Conservation (phyloP, 441 rosid genomes). For the Populus trichocarpa region DNA sequence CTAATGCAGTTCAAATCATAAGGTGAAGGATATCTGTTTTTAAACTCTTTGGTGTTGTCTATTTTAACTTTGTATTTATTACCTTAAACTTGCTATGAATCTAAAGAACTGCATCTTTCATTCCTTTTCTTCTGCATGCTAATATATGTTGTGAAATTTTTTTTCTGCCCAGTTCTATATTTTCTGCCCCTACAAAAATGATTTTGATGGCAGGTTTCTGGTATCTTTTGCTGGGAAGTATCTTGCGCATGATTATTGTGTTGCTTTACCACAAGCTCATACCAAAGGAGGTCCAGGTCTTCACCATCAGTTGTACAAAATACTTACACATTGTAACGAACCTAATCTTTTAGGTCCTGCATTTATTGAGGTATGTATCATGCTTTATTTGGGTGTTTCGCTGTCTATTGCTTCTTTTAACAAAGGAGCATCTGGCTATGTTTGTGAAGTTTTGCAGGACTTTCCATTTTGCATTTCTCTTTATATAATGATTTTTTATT, state of each 20-base stretch:
- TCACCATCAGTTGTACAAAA: slow-evolving; percentile 65
- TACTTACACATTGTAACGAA: slow-evolving; percentile 48
- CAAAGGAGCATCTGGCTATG: background rate
- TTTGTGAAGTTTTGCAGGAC: background rate
- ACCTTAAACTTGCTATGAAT: background rate
- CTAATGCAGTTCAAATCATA: background rate
- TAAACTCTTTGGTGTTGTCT: background rate
- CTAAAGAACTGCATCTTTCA: background rate
- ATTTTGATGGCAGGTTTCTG: slow-evolving; percentile 65
- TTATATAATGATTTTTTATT: background rate
- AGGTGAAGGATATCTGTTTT: background rate
- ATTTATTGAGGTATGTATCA: slow-evolving; percentile 73
- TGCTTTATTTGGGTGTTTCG: background rate
- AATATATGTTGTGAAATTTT: background rate
- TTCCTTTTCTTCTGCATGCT: background rate
- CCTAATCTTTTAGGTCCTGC: slow-evolving; percentile 82
- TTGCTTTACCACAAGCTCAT: slow-evolving; percentile 37
- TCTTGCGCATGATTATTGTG: slow-evolving; percentile 51
- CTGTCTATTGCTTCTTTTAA: background rate
- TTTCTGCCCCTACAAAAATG: slow-evolving; percentile 14
- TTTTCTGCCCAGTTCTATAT: background rate
- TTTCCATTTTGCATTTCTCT: background rate
- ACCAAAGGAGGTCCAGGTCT: slow-evolving; percentile 36
- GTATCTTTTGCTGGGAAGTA: slow-evolving; percentile 90
- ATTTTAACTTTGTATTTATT: background rate